Evolutionary conservation across 2,329 filamentous ascomycete genomes (phyloP), one percentile per base, ranked within the genome.

Genomic region (Aspergillus oerlinghausenensis): DNA sequence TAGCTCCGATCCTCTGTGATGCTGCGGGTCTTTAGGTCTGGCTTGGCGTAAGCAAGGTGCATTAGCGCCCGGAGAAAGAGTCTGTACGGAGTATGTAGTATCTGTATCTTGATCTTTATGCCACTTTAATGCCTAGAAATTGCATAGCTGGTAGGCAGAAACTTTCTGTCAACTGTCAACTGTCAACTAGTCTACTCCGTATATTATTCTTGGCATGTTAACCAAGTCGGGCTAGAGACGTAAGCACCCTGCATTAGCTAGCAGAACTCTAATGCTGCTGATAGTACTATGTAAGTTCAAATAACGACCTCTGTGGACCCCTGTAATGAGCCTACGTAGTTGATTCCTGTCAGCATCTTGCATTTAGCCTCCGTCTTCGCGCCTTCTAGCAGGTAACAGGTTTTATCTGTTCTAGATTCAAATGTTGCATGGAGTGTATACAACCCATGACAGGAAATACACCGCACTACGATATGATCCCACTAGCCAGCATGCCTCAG

Each of bases 1-100:
- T 42, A 42, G 38, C 11, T n/a, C 38, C 11, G n/a, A 42, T 42
- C 38, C 38, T 42, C 4, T n/a, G 17, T 29, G 9, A 10, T 10
- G 23, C 23, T 2, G n/a, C 14, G 14, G 38, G 38, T 19, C 38
- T 8, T 23, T 23, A 23, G n/a, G 38, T 28, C 48, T 38, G n/a
- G 38, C 28, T 51, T 38, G 49, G 53, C 53, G 55, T 60, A 55
- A 60, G 52, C 57, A 57, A 28, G 32, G 35, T 53, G 52, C 57
- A 57, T 60, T 60, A 54, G 55, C 25, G 25, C 28, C 17, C 40
- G 51, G 38, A 42, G 7, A 42, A 42, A 2, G 4, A 25, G 23
- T 25, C 23, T 25, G 21, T 21, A n/a, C n/a, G n/a, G n/a, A n/a
- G n/a, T n/a, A n/a, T n/a, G n/a, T n/a, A n/a, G n/a, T n/a, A n/a